Base-by-base conservation (phyloP, 2,329 filamentous ascomycete genomes). In the Lizonia empirigonia region DNA sequence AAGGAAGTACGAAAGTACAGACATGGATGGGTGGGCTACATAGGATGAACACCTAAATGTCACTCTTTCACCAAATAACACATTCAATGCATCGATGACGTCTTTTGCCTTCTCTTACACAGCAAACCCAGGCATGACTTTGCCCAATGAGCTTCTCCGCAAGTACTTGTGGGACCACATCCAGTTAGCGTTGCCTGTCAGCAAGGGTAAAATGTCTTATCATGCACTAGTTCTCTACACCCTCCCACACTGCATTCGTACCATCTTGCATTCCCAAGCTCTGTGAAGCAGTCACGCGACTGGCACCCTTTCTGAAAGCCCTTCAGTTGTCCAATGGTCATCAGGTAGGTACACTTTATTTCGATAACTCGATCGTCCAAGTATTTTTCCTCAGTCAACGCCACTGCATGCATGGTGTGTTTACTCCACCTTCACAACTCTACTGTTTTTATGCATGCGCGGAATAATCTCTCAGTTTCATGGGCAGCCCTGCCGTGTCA, bases 1-100 rank as follows among this genome's bases (percentile, higher is more conserved):
- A 55, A 29, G 27, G 32, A 41, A 33, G 26, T 44, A 49, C 38
- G 37, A 49, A 33, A 36, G 23, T 40, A 30, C 32, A 36, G 7
- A 46, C 42, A 38, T 23, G 36, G 42, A 32, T 15, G 42, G 35
- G 44, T 63, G 33, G 34, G 30, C 39, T 44, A 40, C 30, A 65
- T 70, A 71, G 67, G 67, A 70, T 68, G 59, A 71, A 51, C 66
- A 68, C 59, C 65, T 67, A 55, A 71, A 70, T 71, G 63, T 67
- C 63, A 68, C 65, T 70, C 67, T 60, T 67, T 70, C 59, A 62
- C 47, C 38, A 36, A 50, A 33, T 15, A 36, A 13, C 2, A 13
- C 13, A 5, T 16, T 44, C n/a, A 18, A 4, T 37, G 32, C 24
- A 37, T 24, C 32, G 16, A 22, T 48, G 44, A 46, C 19, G 7